Evolutionary conservation across 176 grass and related monocot species (phyloP).

Genomic region (Carex scoparia): DNA sequence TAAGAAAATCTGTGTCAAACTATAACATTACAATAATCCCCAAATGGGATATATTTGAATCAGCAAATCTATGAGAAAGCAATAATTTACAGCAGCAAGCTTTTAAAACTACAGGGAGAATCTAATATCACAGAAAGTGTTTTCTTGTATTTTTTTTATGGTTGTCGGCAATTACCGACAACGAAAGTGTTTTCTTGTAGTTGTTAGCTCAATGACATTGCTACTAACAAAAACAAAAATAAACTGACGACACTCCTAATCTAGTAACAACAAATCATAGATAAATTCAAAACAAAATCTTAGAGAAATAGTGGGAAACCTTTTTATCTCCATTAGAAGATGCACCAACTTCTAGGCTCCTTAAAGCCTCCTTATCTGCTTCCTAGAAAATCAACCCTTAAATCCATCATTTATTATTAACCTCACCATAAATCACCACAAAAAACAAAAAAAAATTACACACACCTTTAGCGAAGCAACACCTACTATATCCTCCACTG

Average conservation of each 20-base stretch:
- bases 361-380: slow-evolving; percentile 44
- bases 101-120: background rate
- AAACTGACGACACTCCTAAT: background rate
- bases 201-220: background rate
- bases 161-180: too few relatives aligned
- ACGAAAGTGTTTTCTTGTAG: background rate
- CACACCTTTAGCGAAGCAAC: slow-evolving; percentile 68
- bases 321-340: background rate
- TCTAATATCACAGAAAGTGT: background rate
- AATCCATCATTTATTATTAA: background rate
- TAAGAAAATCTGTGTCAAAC: background rate
- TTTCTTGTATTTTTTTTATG: background rate
- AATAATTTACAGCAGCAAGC: background rate
- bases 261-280: background rate
- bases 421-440: background rate
- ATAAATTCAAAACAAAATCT: background rate
- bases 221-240: background rate
- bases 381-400: slow-evolving; percentile 36
- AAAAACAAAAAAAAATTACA: background rate
- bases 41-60: background rate
- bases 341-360: slow-evolving; percentile 37
- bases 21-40: background rate
- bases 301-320: background rate
- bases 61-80: background rate
- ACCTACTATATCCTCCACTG: slow-evolving; percentile 51